These are phyloP conservation scores for Calonectria leucothoes DNA, from an alignment of 2,329 filamentous ascomycete genomes.

Conservation along the genomic window DNA sequence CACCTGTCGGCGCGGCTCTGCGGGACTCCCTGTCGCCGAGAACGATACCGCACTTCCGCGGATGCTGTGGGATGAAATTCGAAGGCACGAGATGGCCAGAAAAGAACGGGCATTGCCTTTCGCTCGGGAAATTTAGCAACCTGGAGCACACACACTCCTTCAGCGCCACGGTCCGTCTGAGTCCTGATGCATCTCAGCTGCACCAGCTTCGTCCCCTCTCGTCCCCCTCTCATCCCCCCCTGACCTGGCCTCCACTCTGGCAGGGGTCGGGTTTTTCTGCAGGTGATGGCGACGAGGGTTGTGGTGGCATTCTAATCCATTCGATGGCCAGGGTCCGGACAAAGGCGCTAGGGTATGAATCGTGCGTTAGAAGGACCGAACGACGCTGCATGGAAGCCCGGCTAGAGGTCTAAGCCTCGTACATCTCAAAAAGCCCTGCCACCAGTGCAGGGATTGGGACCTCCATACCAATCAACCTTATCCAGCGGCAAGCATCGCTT, in stretches of 20 bases:
- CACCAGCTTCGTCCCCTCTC: neutral
- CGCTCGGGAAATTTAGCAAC: neutral
- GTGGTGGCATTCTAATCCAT: constrained; percentile 35
- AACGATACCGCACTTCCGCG: neutral
- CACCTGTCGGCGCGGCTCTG: constrained; percentile 9
- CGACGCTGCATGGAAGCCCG: constrained; percentile 43
- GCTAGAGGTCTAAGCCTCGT: constrained; percentile 42
- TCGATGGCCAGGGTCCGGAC: constrained; percentile 29
- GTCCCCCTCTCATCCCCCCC: neutral
- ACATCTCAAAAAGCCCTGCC: constrained; percentile 42
- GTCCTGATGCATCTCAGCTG: constrained; percentile 13
- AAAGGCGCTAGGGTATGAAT: constrained; percentile 39
- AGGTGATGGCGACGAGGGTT: constrained; percentile 32
- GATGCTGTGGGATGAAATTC: neutral
- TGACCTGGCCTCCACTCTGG: constrained; percentile 26
- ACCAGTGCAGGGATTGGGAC: constrained; percentile 15
- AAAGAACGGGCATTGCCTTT: neutral
- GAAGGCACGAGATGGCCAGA: neutral
- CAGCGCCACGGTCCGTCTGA: constrained; percentile 8
- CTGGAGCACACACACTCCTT: neutral
- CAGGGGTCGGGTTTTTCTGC: constrained; percentile 33
- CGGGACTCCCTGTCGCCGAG: constrained; percentile 10
- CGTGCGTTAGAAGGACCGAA: constrained; percentile 46
- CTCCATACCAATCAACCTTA: constrained; percentile 25
- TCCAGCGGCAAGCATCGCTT: constrained; percentile 17